phyloP scores from a whole-genome alignment of 177 flowering plant genomes.

The Tripterygium wilfordii region DNA sequence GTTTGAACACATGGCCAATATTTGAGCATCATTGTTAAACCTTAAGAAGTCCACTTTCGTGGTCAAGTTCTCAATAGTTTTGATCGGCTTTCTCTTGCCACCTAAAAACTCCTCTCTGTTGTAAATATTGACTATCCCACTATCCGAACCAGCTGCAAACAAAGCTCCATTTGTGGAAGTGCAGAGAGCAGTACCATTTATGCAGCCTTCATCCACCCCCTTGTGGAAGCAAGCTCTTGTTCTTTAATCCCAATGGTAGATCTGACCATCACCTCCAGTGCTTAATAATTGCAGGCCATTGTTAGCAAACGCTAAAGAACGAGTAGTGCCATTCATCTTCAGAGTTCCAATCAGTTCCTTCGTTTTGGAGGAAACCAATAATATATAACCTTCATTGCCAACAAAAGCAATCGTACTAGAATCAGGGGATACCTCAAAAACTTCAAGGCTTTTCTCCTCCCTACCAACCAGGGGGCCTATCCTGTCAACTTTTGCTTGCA shows the following conservation, averaged over 20 bases:
- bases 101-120: conserved; percentile 75
- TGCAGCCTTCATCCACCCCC: conserved; percentile 81
- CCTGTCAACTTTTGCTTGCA: conserved; percentile 61
- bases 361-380: conserved; percentile 79
- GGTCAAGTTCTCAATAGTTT: conserved; percentile 70
- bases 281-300: conserved; percentile 72
- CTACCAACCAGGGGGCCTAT: conserved; percentile 82
- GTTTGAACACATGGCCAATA: conserved; percentile 69
- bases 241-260: conserved; percentile 92
- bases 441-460: conserved; percentile 89
- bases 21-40: conserved; percentile 74
- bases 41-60: conserved; percentile 69
- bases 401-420: conserved; percentile 76
- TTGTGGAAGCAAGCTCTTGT: conserved; percentile 73
- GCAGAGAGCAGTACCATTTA: conserved; percentile 59
- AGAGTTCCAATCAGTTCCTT: conserved; percentile 82
- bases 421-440: conserved; percentile 85
- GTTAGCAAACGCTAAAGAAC: conserved; percentile 73
- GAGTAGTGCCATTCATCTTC: conserved; percentile 91
- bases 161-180: conserved; percentile 56
- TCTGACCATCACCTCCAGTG: conserved; percentile 89
- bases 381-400: conserved; percentile 84
- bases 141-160: conserved; percentile 87
- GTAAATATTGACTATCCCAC: conserved; percentile 87
- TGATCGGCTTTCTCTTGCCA: conserved; percentile 79